Percentiles rank a stretch among this genome's conserved stretches.
phyloP scores from a whole-genome alignment of 2,329 filamentous ascomycete genomes.

The Mycosphaerella sp. region DNA sequence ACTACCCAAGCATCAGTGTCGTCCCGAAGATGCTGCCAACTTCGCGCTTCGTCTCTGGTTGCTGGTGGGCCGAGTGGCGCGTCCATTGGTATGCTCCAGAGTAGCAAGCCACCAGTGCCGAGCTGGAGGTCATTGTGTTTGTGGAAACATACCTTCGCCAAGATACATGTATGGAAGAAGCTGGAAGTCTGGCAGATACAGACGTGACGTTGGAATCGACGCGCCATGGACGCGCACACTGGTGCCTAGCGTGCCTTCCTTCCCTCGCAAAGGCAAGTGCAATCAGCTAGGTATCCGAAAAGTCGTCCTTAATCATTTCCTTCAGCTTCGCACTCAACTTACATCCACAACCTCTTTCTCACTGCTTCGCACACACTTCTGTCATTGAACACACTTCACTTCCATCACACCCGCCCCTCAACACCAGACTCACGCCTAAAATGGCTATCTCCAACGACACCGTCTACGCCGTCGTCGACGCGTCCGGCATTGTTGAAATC shows the following conservation, averaged over 20 bases:
- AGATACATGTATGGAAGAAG: background rate
- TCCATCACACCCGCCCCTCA: background rate
- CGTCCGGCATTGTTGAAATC: background rate
- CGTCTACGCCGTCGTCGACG: background rate
- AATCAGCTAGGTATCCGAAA: no score
- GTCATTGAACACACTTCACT: background rate
- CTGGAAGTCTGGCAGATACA: no score
- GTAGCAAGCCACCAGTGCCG: no score
- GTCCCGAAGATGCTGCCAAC: no score
- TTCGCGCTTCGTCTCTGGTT: no score
- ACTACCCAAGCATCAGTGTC: no score
- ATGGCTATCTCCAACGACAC: background rate
- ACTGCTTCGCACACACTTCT: background rate
- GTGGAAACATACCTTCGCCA: no score
- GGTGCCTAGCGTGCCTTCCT: slow-evolving; percentile 5
- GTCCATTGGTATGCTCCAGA: no score
- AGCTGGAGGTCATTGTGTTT: no score
- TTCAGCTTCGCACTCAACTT: background rate
- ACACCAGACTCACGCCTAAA: background rate
- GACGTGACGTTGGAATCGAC: background rate
- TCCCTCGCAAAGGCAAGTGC: background rate
- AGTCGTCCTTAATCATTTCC: background rate
- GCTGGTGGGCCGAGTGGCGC: no score
- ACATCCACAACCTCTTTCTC: background rate
- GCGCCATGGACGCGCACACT: background rate